Evolutionary conservation across 139 green algal genomes (phyloP), one percentile per base, ranked within the genome.

Genomic region (Haematococcus lacustris): DNA sequence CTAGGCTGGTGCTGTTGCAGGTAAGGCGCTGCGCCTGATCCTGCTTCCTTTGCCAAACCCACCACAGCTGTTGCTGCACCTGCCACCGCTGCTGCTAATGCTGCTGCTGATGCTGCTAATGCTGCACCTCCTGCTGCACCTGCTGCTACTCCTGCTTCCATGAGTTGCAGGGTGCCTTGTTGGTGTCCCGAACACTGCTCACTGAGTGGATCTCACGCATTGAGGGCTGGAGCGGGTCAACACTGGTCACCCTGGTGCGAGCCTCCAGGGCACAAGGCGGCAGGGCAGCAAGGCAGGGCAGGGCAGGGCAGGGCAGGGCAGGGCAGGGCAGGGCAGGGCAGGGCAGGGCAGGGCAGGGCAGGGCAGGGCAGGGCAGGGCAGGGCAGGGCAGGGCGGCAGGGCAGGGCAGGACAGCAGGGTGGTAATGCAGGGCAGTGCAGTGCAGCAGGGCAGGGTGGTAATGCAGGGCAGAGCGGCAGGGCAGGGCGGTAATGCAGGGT

Each of bases 101-200:
- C 47, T 28, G 13, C 13, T 57, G 47, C 47, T 57, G 47, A 13
- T 57, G 47, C 13, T 13, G 13, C 47, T 21, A 21, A 17, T 17
- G 43, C 9, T 53, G 43, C 9, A 28, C 43, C 9, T 17, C 43
- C 17, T 53, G 43, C 43, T 28, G 43, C 43, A 17, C 43, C 9
- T 9, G 17, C 17, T 53, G 17, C 9, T 17, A 53, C 9, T 53
- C 43, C 9, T 64, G 53, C 33, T 64, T 4, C 23, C 43, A 28
- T 23, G 53, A 1, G n/a, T 5, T 71, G 35, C 79, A 85, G 72
- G 87, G 83, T 5, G 43, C 61, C 3, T 74, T 95, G 68, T 85
- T 97, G 26, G 77, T 97, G 17, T 84, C 75, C 28, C 80, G 93
- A 39, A 95, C 92, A 5, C 82, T 92, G 40, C 84, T 97, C 1